Percentiles rank a stretch among this genome's conserved stretches.
phyloP scores from a whole-genome alignment of 495 filamentous ascomycete species.

The Penicillium antarcticum region DNA sequence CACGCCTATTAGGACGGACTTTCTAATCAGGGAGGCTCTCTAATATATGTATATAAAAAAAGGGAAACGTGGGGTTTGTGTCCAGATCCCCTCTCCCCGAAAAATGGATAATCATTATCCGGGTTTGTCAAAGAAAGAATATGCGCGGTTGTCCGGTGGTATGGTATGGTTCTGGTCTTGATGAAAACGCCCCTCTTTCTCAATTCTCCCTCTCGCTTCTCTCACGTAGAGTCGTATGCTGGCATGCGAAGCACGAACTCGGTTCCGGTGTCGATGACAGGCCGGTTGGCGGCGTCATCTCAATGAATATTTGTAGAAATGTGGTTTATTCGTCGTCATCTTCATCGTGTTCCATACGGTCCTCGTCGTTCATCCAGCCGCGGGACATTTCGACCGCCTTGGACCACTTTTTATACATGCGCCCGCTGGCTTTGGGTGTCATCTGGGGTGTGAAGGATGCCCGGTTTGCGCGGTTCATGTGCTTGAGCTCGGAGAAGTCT shows the following conservation, averaged over 20 bases:
- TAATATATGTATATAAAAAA: constrained; percentile 25
- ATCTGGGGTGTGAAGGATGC: constrained; percentile 71
- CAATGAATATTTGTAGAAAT: constrained; percentile 1
- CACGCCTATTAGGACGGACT: constrained; percentile 22
- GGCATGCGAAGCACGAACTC: not conserved
- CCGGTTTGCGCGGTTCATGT: constrained; percentile 73
- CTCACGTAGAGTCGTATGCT: not conserved
- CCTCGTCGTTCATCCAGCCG: constrained; percentile 64
- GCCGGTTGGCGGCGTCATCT: constrained; percentile 8
- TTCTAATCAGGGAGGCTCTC: constrained; percentile 16
- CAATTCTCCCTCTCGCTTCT: not conserved
- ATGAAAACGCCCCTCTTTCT: not conserved
- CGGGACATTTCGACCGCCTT: constrained; percentile 87
- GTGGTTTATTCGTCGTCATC: constrained; percentile 27
- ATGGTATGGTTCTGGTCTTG: constrained; percentile 3
- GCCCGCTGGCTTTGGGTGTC: constrained; percentile 52
- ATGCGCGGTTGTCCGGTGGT: constrained; percentile 3
- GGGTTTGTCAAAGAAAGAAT: not conserved
- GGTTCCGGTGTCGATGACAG: constrained; percentile 3
- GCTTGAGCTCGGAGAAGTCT: constrained; percentile 70
- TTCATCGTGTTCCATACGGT: constrained; percentile 35
- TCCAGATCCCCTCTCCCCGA: constrained; percentile 11
- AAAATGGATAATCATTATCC: not conserved
- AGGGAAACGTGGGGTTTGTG: constrained; percentile 6
- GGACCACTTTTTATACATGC: constrained; percentile 77